A percentile compares a stretch with the other conserved stretches of the same genome.
phyloP scores from a whole-genome alignment of 129 eudicot genomes.

The Flaveria sonorensis region DNA sequence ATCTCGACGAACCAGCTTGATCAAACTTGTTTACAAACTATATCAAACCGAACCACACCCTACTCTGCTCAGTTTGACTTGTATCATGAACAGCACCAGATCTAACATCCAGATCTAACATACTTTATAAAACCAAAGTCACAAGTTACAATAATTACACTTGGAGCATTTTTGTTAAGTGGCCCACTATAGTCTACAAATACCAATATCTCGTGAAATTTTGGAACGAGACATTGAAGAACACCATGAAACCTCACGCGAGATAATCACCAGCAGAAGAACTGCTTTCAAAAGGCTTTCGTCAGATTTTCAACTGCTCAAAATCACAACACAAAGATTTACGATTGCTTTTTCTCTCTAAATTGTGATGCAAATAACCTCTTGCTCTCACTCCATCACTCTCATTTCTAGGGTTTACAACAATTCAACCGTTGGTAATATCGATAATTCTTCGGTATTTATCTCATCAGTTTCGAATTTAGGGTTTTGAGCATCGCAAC shows the following conservation, averaged over 20 bases:
- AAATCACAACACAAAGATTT: slow-evolving; percentile 23
- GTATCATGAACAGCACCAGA: too few species aligned
- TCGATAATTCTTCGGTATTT: slow-evolving; percentile 19
- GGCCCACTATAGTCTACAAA: background rate
- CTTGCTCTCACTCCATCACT: slow-evolving; percentile 21
- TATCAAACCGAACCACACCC: too few species aligned
- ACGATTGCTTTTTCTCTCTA: slow-evolving; percentile 20
- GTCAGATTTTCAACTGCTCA: slow-evolving; percentile 45
- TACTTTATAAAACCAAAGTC: too few species aligned
- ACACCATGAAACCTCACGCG: slow-evolving; percentile 26
- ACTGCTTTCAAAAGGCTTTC: slow-evolving; percentile 36
- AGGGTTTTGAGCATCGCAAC: slow-evolving; percentile 23
- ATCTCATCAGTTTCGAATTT: slow-evolving; percentile 25
- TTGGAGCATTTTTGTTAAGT: background rate
- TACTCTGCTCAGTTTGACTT: too few species aligned
- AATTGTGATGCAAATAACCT: background rate
- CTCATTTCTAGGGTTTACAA: slow-evolving; percentile 36
- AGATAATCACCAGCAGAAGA: slow-evolving; percentile 29
- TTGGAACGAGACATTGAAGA: slow-evolving; percentile 26
- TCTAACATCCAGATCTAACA: too few species aligned
- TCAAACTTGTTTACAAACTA: too few species aligned
- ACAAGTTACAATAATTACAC: background rate
- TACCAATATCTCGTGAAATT: slow-evolving; percentile 25
- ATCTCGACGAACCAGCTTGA: too few species aligned
- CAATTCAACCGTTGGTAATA: slow-evolving; percentile 16